Conservation (phyloP, 805 yeast species). For the Sungouiella thailandica region DNA sequence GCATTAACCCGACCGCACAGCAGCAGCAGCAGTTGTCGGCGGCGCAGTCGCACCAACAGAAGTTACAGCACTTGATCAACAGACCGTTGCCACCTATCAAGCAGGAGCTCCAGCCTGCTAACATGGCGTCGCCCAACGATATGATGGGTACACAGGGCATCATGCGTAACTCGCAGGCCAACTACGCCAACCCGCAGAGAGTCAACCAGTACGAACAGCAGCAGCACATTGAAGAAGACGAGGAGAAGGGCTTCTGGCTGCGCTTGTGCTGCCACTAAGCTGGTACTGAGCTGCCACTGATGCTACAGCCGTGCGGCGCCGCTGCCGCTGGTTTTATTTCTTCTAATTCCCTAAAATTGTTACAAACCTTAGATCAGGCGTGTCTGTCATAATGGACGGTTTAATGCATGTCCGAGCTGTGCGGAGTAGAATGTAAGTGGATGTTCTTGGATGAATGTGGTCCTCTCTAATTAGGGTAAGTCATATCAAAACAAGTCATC, state of each 20-base stretch:
- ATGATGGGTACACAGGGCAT: conserved; percentile 19
- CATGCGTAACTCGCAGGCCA: conserved; percentile 18
- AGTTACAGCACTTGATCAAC: conserved; percentile 44
- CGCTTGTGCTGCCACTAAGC: conserved; percentile 38
- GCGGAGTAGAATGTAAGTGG: too few relatives aligned
- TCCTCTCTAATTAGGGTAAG: too few relatives aligned
- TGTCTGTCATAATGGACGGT: too few relatives aligned
- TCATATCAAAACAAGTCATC: too few relatives aligned
- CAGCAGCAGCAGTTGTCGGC: conserved; percentile 37
- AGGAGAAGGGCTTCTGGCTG: conserved; percentile 38
- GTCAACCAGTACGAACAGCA: conserved; percentile 36
- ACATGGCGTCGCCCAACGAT: conserved; percentile 15
- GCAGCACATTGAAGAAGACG: conserved; percentile 30
- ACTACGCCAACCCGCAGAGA: conserved; percentile 21
- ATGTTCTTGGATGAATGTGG: too few relatives aligned
- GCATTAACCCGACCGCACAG: conserved; percentile 15
- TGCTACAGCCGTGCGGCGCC: too few relatives aligned
- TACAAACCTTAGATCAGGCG: too few relatives aligned
- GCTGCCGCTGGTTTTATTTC: too few relatives aligned
- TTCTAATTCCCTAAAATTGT: too few relatives aligned
- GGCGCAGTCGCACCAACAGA: conserved; percentile 45
- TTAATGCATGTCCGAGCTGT: too few relatives aligned
- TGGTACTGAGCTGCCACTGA: too few relatives aligned
- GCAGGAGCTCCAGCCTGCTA: conserved; percentile 29
- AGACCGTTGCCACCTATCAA: conserved; percentile 45